Base-by-base conservation (phyloP, 768 basidiomycete genomes). In the Russula virescens region DNA sequence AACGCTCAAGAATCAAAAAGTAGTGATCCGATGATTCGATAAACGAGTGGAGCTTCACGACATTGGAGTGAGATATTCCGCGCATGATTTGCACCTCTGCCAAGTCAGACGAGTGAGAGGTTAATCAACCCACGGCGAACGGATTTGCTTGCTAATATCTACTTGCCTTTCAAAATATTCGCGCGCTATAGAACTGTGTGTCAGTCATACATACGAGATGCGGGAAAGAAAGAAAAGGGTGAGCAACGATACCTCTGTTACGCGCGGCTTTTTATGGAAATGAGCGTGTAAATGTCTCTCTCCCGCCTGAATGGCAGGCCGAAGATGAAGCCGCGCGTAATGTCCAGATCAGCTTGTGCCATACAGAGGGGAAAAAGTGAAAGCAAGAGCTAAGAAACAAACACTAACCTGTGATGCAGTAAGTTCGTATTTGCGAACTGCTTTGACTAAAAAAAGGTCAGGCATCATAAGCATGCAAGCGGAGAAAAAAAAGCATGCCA, bases 21-120 rank as follows among this genome's bases (percentile, higher is more conserved):
- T 98, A 99, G 71, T 96, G 84, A 68, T 98, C 94, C 25, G 80
- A 78, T 13, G 93, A 94, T 75, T 99, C 97, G 64, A 86, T 92
- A 73, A 98, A 98, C 50, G 88, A 89, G 46, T 87, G 77, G 19
- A 99, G 86, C 74, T 94, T 94, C 71, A 98, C 88, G 70, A 99
- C 88, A 28, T 88, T 83, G n/a, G 93, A 88, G 71, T 98, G 94
- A 65, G 89, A 86, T 56, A 85, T 90, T 18, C 92, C 91, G 40
- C 95, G 90, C 96, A 99, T 99, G 71, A 99, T 98, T 75, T 97
- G 94, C 14, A 99, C 97, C 86, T 99, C 97, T 93, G 72, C 7
- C 62, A 52, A 40, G 61, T 48, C 26, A 57, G 52, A 55, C 34
- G 42, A 40, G 23, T 4, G 10, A 31, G 57, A 11, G 52, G 50